Percentiles rank a stretch among this genome's conserved stretches.
Evolutionary conservation across 495 filamentous ascomycete species (phyloP).

Genomic region (Venustampulla echinocandica): DNA sequence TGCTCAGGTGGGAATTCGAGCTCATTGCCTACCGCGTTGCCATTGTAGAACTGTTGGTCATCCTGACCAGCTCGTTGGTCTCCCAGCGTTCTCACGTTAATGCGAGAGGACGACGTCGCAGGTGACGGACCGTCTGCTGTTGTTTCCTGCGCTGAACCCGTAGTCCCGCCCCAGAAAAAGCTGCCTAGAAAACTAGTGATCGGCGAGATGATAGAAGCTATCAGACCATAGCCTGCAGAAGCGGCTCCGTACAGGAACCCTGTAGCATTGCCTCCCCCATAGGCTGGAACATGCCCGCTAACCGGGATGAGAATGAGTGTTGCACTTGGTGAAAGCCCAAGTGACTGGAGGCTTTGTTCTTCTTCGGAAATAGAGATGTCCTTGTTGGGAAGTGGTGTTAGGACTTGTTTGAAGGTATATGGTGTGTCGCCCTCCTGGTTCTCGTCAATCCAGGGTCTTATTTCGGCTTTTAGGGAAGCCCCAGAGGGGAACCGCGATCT

Average conservation of each 20-base stretch:
- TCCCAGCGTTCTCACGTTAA: constrained; percentile 40
- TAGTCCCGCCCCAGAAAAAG: constrained; percentile 40
- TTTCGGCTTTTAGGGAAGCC: constrained; percentile 54
- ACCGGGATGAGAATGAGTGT: constrained; percentile 77
- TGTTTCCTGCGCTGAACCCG: constrained; percentile 29
- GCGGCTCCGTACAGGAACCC: constrained; percentile 6
- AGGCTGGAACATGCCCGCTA: constrained; percentile 51
- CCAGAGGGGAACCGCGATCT: constrained; percentile 58
- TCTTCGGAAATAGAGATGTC: constrained; percentile 69
- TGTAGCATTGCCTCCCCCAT: constrained; percentile 27
- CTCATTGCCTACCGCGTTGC: constrained; percentile 60
- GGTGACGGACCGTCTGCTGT: constrained; percentile 4
- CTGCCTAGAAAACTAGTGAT: too few species aligned
- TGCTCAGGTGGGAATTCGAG: neutral
- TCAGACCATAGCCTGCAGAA: constrained; percentile 19
- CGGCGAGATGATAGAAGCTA: too few species aligned
- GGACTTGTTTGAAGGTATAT: constrained; percentile 78
- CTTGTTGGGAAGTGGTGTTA: constrained; percentile 68
- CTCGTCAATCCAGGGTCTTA: constrained; percentile 69
- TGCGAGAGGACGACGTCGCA: constrained; percentile 10
- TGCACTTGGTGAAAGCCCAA: constrained; percentile 66
- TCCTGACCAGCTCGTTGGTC: constrained; percentile 34
- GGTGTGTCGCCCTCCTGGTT: constrained; percentile 36
- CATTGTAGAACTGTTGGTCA: constrained; percentile 72
- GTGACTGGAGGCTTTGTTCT: constrained; percentile 49